A percentile compares a stretch with the other conserved stretches of the same genome.
These are phyloP conservation scores for Peronospora belbahrii DNA, from an alignment of 352 stramenopile species.

Conservation along the genomic window DNA sequence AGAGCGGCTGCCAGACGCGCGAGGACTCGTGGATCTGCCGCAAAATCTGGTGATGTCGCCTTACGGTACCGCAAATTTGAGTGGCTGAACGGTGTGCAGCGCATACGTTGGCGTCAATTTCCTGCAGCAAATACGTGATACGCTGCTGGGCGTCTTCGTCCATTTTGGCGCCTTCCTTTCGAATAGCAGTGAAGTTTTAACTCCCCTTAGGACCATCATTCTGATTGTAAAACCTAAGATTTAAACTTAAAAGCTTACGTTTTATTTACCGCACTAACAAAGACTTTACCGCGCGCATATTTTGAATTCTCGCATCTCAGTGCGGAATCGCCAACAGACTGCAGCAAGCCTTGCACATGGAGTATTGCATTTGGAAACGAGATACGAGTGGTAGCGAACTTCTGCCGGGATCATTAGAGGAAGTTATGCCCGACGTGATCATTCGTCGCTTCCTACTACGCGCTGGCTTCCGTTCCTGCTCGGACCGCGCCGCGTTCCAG, in stretches of 20 bases:
- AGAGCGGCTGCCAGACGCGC: slow-evolving; percentile 70
- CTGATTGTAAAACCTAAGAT: neutral
- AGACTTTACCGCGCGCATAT: slow-evolving; percentile 6
- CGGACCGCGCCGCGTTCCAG: slow-evolving; percentile 23
- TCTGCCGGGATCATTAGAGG: slow-evolving; percentile 17
- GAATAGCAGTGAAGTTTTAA: slow-evolving; percentile 8
- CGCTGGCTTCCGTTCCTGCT: slow-evolving; percentile 54
- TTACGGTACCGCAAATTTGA: slow-evolving; percentile 61
- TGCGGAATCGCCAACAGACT: slow-evolving; percentile 18
- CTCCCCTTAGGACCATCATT: slow-evolving; percentile 11
- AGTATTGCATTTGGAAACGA: slow-evolving; percentile 54
- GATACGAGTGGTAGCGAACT: slow-evolving; percentile 16
- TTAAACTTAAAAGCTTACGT: neutral
- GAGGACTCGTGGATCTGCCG: slow-evolving; percentile 65
- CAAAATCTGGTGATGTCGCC: slow-evolving; percentile 69
- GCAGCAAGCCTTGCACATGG: slow-evolving; percentile 16
- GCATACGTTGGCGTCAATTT: slow-evolving; percentile 81
- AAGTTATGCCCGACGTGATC: slow-evolving; percentile 33
- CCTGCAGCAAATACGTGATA: slow-evolving; percentile 77
- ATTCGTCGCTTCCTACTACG: slow-evolving; percentile 67
- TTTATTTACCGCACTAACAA: neutral
- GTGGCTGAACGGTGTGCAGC: slow-evolving; percentile 68
- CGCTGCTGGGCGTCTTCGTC: slow-evolving; percentile 71
- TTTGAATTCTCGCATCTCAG: slow-evolving; percentile 17
- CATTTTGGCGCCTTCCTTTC: slow-evolving; percentile 37